Percentiles rank a stretch among this genome's conserved stretches.
phyloP scores from a whole-genome alignment of 257 asterid genomes.

The Prunella vulgaris region DNA sequence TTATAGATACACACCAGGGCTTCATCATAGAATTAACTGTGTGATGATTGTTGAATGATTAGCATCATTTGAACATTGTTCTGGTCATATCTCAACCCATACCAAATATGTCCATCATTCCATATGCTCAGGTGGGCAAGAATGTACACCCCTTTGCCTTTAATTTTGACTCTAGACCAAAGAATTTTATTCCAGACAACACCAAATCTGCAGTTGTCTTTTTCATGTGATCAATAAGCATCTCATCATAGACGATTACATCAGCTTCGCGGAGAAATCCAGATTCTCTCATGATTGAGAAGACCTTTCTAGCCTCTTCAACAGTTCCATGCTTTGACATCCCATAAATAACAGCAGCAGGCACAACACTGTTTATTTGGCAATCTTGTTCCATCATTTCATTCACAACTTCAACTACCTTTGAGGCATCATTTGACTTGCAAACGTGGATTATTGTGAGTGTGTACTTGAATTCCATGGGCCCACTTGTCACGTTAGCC shows the following conservation, averaged over 20 bases:
- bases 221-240: conserved; percentile 81
- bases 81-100: neutral
- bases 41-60: no score
- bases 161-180: conserved; percentile 70
- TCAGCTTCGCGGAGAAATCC: conserved; percentile 61
- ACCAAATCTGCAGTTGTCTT: conserved; percentile 78
- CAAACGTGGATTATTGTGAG: conserved; percentile 70
- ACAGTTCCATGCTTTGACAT: conserved; percentile 82
- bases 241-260: conserved; percentile 65
- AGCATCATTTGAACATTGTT: neutral
- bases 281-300: conserved; percentile 49
- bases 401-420: conserved; percentile 54
- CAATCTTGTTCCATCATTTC: conserved; percentile 73
- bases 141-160: conserved; percentile 62
- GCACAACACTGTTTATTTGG: conserved; percentile 36
- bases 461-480: conserved; percentile 72
- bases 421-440: conserved; percentile 56
- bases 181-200: conserved; percentile 77
- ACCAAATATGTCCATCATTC: no score
- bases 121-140: conserved; percentile 41
- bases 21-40: no score
- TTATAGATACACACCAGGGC: conserved; percentile 3
- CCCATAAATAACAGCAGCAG: conserved; percentile 62
- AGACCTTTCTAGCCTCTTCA: conserved; percentile 74
- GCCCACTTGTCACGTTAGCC: conserved; percentile 56